Conservation (phyloP, 2,329 filamentous ascomycete genomes). For the Phoma herbarum region DNA sequence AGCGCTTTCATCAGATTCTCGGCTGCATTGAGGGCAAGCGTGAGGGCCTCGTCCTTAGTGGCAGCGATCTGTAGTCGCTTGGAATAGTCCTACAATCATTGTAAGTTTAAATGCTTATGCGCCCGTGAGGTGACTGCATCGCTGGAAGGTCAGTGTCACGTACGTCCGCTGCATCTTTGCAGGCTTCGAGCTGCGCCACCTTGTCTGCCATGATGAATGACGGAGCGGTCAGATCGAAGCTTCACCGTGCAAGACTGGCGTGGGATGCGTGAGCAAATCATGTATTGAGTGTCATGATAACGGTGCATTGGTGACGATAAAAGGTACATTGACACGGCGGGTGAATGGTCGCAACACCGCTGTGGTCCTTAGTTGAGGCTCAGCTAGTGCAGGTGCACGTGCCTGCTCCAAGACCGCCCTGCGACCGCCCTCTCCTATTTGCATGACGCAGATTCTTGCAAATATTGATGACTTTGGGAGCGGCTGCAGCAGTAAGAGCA, state of each 20-base stretch:
- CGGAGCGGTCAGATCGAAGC: neutral
- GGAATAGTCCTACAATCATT: conserved; percentile 32
- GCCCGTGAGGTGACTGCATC: neutral
- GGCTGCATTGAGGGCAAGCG: conserved; percentile 77
- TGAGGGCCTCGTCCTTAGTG: conserved; percentile 71
- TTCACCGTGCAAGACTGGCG: conserved; percentile 2
- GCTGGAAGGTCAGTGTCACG: conserved; percentile 36
- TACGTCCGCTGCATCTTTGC: conserved; percentile 47
- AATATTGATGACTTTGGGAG: neutral
- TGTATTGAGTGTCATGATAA: conserved; percentile 9
- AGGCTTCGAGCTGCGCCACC: conserved; percentile 35
- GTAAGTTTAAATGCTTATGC: conserved; percentile 29
- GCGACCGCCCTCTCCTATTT: conserved; percentile 1
- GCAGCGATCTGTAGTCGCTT: conserved; percentile 59
- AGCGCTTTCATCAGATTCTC: conserved; percentile 85
- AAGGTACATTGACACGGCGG: conserved; percentile 8
- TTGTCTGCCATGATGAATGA: conserved; percentile 40
- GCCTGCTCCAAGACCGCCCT: conserved; percentile 15
- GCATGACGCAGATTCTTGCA: neutral
- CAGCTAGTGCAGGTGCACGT: conserved; percentile 32
- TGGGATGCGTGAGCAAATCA: conserved; percentile 6
- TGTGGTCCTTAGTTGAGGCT: conserved; percentile 32
- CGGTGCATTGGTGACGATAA: conserved; percentile 14
- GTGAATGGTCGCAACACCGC: conserved; percentile 23
- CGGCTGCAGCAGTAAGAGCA: neutral